Base-by-base conservation (phyloP, 192 early-diverging fungal genomes). In the Rhizoclosmatium sp. region DNA sequence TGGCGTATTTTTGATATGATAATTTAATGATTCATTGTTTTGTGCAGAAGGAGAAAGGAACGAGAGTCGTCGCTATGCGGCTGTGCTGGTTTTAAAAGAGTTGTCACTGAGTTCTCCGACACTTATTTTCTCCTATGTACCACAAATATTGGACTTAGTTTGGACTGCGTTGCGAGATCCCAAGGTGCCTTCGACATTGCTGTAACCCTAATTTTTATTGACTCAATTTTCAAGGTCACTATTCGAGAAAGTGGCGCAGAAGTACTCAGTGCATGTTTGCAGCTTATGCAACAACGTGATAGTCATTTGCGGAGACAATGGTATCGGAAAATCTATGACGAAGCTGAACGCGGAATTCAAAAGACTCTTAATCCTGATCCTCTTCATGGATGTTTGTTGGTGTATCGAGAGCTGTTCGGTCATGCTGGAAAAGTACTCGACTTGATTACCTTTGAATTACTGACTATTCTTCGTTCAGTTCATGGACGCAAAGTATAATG, bases 331-430 rank as follows among this genome's bases (percentile, higher is more conserved):
- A 92, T 97, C 49, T 92, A 90, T 78, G 94, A 97, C 45, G 96
- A 98, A 59, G 93, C 92, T 14, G 89, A 92, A 67, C 87, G 89
- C 47, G 92, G 92, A 7, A 83, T 97, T 68, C 21, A 41, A 23
- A 87, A 89, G 47, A 76, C 88, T n/a, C 88, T 85, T 40, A 93
- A 82, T 56, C 85, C 92, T 3, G 96, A 97, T 69, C 87, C 91
- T 16, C 90, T 92, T n/a, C 97, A 98, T 81, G 96, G 94, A 2
- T 90, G 92, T 46, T 84, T 98, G 23, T 85, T 99, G 59, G 93
- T 92, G 1, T 90, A 92, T 78, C 88, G 92, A 47, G 95, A 94
- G 74, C 82, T 99, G 48, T 82, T 98, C 19, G 82, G 86, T 59
- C 93, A 94, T 76, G 91, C 95, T 56, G 93, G 92, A 65, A 92